phyloP scores from a whole-genome alignment of 2,329 filamentous ascomycete genomes.

The Arachnomyces sp. region DNA sequence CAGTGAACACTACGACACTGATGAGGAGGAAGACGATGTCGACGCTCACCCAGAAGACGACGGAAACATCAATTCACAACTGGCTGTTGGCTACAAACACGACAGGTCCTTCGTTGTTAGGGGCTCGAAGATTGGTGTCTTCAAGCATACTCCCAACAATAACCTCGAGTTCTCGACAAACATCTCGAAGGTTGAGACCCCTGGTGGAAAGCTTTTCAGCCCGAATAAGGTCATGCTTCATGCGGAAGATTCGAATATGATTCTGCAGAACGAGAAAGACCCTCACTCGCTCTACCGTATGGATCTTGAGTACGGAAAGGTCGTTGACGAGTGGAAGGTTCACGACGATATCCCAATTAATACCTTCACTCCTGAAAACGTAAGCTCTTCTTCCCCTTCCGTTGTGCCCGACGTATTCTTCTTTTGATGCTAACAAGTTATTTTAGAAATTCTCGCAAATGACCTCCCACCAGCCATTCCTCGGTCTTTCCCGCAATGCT shows the following conservation, averaged over 20 bases:
- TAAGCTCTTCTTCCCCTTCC: conserved; percentile 26
- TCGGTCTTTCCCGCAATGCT: conserved; percentile 86
- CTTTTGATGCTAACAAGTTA: conserved; percentile 20
- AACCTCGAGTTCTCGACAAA: conserved; percentile 93
- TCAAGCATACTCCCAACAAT: conserved; percentile 91
- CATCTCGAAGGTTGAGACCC: conserved; percentile 90
- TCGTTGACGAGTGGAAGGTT: conserved; percentile 97
- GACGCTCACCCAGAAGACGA: conserved; percentile 59
- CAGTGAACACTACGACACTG: conserved; percentile 65
- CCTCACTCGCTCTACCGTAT: conserved; percentile 91
- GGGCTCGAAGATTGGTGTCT: conserved; percentile 96
- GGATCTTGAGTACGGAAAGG: conserved; percentile 96
- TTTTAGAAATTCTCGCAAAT: conserved; percentile 86
- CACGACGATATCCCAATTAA: conserved; percentile 92
- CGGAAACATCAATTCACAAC: conserved; percentile 80
- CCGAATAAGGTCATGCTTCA: conserved; percentile 97
- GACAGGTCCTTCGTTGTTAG: conserved; percentile 95
- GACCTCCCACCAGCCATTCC: conserved; percentile 88
- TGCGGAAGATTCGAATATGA: conserved; percentile 79
- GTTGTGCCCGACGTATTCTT: background rate
- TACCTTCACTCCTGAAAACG: conserved; percentile 83
- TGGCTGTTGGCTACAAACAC: conserved; percentile 94
- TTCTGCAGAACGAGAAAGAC: conserved; percentile 72
- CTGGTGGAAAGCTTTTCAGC: conserved; percentile 76
- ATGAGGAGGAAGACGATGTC: conserved; percentile 78